Evolutionary conservation across 164 flowering plant species (phyloP), one percentile per base, ranked within the genome.

Genomic region (Dillenia turbinata): DNA sequence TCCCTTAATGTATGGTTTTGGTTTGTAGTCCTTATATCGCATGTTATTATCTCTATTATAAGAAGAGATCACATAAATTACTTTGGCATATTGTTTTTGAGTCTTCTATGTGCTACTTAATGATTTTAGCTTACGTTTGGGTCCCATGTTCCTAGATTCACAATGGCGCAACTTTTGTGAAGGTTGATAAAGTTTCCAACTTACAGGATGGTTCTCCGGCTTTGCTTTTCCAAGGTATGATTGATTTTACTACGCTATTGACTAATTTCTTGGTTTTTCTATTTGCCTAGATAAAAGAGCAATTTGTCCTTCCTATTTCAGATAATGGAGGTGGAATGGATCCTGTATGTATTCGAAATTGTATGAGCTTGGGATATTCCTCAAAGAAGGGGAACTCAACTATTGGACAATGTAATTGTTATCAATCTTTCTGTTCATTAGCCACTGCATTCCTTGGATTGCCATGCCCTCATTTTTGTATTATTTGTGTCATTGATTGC

Each of bases 321-420:
- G 97, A 93, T 83, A 83, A 90, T 81, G 95, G 98, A 44, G 91
- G 97, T 51, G 98, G 98, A 70, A 93, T 93, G 98, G 79, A 87
- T 79, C 97, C 98, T 33, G 86, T 86, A 9, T 44, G 69, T 52
- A 60, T 93, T 26, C 71, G 97, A 52, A 85, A 84, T 63, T 93
- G 97, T 62, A 88, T 93, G 98, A 88, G 98, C 79, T 85, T 93
- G 83, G 98, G 98, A 17, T 93, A 90, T 75, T 93, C 98, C 9
- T 75, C 88, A 26, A 93, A 93, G 83, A 90, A 83, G 73, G 51
- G 89, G 56, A 87, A 82, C 62, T 78, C 81, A 59, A 90, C 96
- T 19, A 93, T 93, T 69, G 98, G 98, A 45, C 97, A 85, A 75
- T 90, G 97, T 93, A 83, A 79, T 10, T 68, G 12, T 66, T 14